Evolutionary conservation across 2,329 filamentous ascomycete genomes (phyloP), one percentile per base, ranked within the genome.

Genomic region (Penicillium freii): DNA sequence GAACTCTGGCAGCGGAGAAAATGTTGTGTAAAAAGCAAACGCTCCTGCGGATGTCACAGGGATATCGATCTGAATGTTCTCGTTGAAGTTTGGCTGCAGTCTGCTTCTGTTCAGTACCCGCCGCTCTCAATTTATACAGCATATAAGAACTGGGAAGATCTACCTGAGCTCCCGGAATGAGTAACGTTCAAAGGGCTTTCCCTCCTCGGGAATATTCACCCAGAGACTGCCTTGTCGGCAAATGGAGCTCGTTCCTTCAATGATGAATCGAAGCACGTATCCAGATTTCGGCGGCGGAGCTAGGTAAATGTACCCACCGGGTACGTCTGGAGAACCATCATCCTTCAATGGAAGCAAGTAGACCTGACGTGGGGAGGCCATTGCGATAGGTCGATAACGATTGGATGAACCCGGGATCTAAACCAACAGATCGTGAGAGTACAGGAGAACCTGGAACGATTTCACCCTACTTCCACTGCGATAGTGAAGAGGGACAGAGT

Each of bases 211-310:
- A 59, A 97, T 90, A 75, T 99, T 99, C 70, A 96, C 89, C 93
- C 94, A 99, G 62, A 99, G 82, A 71, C 90, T 97, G 58, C 95
- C 94, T 77, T 96, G 83, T 65, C 92, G 86, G 75, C 92, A 97
- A 80, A 99, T 94, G 61, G 93, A 96, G 72, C 93, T 96, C 56
- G 91, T 93, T 61, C 94, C 92, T 76, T 97, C 90, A 66, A 97
- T 93, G 66, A 91, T 86, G 75, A 99, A 96, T 58, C 93, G 88
- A 56, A 97, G 81, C 52, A 84, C 84, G 69, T 97, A 88, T 42
- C 89, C 73, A 15, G 81, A 89, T n/a, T 88, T 82, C 40, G 82
- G 84, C 19, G 89, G 87, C 19, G 94, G 87, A 0, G 92, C 89
- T 43, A 99, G 81, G 75, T 96, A 96, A 69, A 97, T 90, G 80